Conservation (phyloP, 805 yeast genomes). For the Limtongia smithiae region DNA sequence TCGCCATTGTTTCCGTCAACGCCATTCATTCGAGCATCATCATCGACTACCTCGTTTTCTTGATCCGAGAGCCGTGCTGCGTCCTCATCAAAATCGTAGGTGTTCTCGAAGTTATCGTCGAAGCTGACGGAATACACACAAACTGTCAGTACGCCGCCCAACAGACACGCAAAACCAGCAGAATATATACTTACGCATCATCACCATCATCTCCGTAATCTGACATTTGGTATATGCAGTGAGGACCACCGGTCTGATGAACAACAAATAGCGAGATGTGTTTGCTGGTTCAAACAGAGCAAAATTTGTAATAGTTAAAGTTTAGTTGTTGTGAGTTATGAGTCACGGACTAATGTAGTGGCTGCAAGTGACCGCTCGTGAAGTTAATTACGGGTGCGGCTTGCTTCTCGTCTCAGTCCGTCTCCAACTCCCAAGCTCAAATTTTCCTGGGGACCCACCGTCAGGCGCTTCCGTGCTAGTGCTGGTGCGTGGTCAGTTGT, state of each 20-base stretch:
- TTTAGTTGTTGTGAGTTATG: too few species aligned
- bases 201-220: conserved; percentile 42
- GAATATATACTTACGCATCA: conserved; percentile 35
- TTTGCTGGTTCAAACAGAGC: neutral
- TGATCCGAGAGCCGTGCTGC: conserved; percentile 67
- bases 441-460: too few species aligned
- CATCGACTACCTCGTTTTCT: conserved; percentile 49
- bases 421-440: too few species aligned
- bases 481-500: too few species aligned
- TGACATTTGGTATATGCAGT: too few species aligned
- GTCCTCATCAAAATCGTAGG: conserved; percentile 66
- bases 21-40: conserved; percentile 39
- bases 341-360: too few species aligned
- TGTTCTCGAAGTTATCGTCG: conserved; percentile 45
- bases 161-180: neutral
- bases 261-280: neutral
- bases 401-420: too few species aligned
- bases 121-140: conserved; percentile 40
- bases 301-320: too few species aligned
- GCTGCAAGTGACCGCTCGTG: too few species aligned
- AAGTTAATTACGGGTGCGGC: too few species aligned
- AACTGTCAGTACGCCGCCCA: neutral
- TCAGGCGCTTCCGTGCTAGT: too few species aligned
- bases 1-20: conserved; percentile 35
- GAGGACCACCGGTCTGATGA: neutral